Base-by-base conservation (phyloP, 805 yeast genomes). In the Groenewaldozyma salmanticensis region DNA sequence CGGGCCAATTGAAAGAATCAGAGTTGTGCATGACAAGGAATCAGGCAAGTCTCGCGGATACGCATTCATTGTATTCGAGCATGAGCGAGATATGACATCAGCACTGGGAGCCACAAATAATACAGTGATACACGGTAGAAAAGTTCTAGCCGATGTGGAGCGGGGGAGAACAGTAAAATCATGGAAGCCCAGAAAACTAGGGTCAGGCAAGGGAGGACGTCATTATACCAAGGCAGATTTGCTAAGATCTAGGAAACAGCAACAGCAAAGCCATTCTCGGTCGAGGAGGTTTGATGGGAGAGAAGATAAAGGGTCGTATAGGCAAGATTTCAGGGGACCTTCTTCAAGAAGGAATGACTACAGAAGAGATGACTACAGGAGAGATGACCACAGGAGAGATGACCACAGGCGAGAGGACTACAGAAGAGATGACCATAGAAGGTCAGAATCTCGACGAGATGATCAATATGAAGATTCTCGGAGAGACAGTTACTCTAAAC, bases 151-250 rank as follows among this genome's bases (percentile, higher is more conserved):
- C 1, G 70, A 66, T 40, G 59, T 57, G 3, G 70, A 64, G 41
- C 51, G 68, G 9, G 68, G 67, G 1, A 44, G 67, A 2, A 49
- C 61, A 2, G 63, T 58, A 17, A 53, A 52, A 32, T 43, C 44
- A 15, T 66, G 70, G 69, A 53, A 54, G 21, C 71, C 71, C 1
- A 51, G 66, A 24, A 45, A 65, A 15, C 65, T 90, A 2, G 96
- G 95, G 1, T 96, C 96, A 3, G 96, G 96, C 0, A 60, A 83
- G n/a, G 96, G 96, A 3, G 95, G 95, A 1, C 67, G 92, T 42
- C 76, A 77, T 38, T 78, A 78, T 53, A 68, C 76, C 2, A 64
- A 59, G 44, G 57, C 48, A 11, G 47, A 38, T 11, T 36, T 52
- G 16, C 24, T n/a, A 13, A 7, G 32, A 19, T 21, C 37, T 17